Evolutionary conservation across 129 eudicot genomes (phyloP).

Genomic region (Arctium minus): DNA sequence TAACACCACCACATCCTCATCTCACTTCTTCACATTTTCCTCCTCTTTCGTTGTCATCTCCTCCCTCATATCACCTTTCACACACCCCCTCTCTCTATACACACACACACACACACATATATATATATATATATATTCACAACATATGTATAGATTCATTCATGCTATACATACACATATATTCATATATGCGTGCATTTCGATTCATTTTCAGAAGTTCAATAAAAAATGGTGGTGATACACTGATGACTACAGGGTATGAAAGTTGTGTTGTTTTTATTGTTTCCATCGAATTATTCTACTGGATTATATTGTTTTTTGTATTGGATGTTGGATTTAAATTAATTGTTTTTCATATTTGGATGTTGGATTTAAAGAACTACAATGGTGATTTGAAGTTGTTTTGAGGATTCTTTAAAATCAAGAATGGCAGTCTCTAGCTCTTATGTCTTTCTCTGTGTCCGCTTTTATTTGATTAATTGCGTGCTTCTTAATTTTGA

Average conservation of each 20-base stretch:
- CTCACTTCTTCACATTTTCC: neutral
- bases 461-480: neutral
- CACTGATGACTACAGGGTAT: neutral
- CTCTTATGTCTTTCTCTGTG: neutral
- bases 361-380: neutral
- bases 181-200: neutral
- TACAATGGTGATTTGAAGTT: neutral
- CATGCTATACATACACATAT: neutral
- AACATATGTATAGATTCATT: neutral
- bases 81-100: neutral
- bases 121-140: neutral
- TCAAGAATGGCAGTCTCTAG: neutral
- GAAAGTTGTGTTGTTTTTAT: neutral
- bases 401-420: neutral
- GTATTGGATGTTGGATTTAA: neutral
- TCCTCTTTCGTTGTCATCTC: neutral
- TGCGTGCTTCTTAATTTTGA: neutral
- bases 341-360: neutral
- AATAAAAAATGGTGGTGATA: neutral
- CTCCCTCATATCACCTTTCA: neutral
- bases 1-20: constrained; percentile 12
- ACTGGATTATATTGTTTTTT: neutral
- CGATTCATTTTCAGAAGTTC: neutral
- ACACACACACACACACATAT: too few species aligned
- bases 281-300: neutral